These are phyloP conservation scores for Orbilia brochopaga DNA, from an alignment of 2,329 filamentous ascomycete genomes.

Conservation along the genomic window DNA sequence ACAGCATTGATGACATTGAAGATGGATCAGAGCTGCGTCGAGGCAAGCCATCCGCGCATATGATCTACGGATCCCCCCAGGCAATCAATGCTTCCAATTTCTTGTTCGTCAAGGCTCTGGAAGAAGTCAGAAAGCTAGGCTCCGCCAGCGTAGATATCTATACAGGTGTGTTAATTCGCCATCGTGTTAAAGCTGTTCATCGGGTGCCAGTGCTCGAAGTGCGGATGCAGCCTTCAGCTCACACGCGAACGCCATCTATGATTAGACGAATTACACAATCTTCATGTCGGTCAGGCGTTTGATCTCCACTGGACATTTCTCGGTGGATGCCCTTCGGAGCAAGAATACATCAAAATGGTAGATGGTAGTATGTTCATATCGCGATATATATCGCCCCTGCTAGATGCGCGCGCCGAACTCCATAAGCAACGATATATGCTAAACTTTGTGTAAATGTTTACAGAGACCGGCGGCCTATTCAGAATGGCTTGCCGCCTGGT, in stretches of 20 bases:
- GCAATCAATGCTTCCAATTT: conserved; percentile 22
- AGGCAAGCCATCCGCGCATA: conserved; percentile 13
- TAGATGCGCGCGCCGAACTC: background rate
- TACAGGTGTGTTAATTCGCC: background rate
- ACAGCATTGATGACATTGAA: conserved; percentile 22
- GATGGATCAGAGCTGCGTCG: conserved; percentile 15
- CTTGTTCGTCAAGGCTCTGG: conserved; percentile 14
- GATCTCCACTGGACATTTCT: conserved; percentile 32
- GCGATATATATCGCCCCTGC: too few relatives aligned
- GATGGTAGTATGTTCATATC: conserved; percentile 21
- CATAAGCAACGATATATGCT: background rate
- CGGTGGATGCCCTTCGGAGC: conserved; percentile 7
- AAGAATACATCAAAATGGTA: conserved; percentile 28
- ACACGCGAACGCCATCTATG: too few relatives aligned
- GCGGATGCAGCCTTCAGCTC: too few relatives aligned
- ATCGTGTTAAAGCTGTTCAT: background rate
- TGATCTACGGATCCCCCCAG: conserved; percentile 22
- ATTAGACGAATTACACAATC: conserved; percentile 25
- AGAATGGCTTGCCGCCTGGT: conserved; percentile 25
- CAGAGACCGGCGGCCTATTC: conserved; percentile 31
- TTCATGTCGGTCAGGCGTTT: conserved; percentile 24
- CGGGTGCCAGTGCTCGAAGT: too few relatives aligned
- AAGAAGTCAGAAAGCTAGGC: conserved; percentile 1
- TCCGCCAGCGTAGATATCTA: background rate
- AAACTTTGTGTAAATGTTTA: background rate